A percentile compares a stretch with the other conserved stretches of the same genome.
phyloP scores from a whole-genome alignment of 108 stramenopile genomes.

The Skeletonema costatum region DNA sequence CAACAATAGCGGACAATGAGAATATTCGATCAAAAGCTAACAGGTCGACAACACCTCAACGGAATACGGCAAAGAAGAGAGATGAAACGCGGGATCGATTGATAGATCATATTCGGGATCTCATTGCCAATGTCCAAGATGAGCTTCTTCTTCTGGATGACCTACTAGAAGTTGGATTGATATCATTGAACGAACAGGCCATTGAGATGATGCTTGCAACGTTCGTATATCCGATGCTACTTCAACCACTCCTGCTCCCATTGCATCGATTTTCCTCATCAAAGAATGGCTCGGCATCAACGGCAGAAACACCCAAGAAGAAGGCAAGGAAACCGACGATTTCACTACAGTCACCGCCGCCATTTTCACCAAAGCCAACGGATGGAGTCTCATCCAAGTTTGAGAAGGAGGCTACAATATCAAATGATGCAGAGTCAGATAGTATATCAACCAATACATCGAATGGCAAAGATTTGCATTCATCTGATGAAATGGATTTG shows the following conservation, averaged over 20 bases:
- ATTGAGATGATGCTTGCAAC: conserved; percentile 93
- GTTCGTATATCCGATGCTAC: conserved; percentile 83
- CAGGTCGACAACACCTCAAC: conserved; percentile 18
- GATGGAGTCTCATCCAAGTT: not conserved
- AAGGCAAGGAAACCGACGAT: conserved; percentile 10
- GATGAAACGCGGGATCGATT: conserved; percentile 42
- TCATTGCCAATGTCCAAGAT: conserved; percentile 75
- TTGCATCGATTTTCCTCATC: conserved; percentile 54
- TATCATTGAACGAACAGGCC: conserved; percentile 83
- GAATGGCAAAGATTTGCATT: conserved; percentile 4
- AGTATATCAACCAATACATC: not conserved
- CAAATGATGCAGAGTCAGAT: not conserved
- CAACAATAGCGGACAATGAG: not conserved
- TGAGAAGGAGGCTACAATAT: not conserved
- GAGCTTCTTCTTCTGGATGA: conserved; percentile 84
- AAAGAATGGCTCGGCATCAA: conserved; percentile 9
- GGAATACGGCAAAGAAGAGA: conserved; percentile 32
- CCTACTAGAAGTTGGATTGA: conserved; percentile 79
- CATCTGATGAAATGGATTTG: conserved; percentile 42
- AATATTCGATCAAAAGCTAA: conserved; percentile 2
- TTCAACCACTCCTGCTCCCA: conserved; percentile 80
- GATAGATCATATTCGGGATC: conserved; percentile 49
- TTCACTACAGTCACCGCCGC: conserved; percentile 21
- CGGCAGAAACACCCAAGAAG: not conserved
- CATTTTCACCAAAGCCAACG: conserved; percentile 4